These are phyloP conservation scores for Mangifera indica DNA, from an alignment of 345 rosid species.

Conservation along the genomic window DNA sequence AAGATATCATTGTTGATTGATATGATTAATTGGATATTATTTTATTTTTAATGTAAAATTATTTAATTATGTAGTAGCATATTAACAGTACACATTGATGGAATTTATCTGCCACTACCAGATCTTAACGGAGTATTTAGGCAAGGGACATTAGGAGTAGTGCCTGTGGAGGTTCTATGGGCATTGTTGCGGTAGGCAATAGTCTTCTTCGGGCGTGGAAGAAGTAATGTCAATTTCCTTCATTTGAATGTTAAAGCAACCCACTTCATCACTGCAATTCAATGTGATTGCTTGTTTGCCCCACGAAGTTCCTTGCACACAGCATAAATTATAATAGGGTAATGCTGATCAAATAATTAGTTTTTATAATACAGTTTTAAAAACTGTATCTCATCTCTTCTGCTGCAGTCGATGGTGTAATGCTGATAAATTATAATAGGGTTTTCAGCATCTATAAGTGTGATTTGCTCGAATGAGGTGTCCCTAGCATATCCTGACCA, in stretches of 20 bases:
- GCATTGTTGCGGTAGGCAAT: constrained; percentile 6
- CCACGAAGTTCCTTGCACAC: constrained; percentile 27
- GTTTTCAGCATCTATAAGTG: background rate
- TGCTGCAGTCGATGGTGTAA: background rate
- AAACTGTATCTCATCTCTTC: too few relatives aligned
- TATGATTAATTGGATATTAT: too few relatives aligned
- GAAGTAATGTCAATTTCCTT: constrained; percentile 20
- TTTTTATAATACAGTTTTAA: too few relatives aligned
- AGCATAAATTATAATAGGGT: background rate
- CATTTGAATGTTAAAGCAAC: constrained; percentile 27
- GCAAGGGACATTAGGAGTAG: background rate
- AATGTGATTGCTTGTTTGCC: constrained; percentile 26
- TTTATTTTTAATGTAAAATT: too few relatives aligned
- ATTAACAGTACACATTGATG: too few relatives aligned
- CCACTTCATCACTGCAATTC: constrained; percentile 21
- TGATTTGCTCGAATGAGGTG: constrained; percentile 27
- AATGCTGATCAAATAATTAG: too few relatives aligned
- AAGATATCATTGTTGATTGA: too few relatives aligned
- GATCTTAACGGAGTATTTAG: too few relatives aligned
- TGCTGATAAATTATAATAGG: constrained; percentile 39
- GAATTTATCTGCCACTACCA: too few relatives aligned
- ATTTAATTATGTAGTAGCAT: too few relatives aligned
- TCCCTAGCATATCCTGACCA: constrained; percentile 27
- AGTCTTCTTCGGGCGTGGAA: constrained; percentile 8
- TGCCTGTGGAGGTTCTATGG: constrained; percentile 12